Percentiles rank a stretch among this genome's conserved stretches.
Conservation (phyloP, 2,329 filamentous ascomycete species). For the Fusarium dlaminii region DNA sequence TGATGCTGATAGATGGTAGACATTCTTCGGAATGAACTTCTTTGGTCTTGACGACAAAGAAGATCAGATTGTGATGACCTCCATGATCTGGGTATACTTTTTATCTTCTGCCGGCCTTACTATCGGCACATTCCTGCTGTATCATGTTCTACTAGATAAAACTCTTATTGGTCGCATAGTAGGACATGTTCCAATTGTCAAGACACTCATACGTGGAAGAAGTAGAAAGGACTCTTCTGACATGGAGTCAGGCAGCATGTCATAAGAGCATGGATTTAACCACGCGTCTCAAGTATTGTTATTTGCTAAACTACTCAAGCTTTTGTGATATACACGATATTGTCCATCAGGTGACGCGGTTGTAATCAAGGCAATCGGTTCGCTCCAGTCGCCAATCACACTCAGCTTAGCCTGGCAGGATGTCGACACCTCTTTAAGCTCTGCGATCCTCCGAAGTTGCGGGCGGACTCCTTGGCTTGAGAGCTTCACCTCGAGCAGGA, state of each 20-base stretch:
- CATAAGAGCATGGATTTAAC: neutral
- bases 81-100: neutral
- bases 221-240: neutral
- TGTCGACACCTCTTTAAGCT: neutral
- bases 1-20: neutral
- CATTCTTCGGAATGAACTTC: neutral
- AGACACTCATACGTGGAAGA: neutral
- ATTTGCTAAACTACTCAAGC: neutral
- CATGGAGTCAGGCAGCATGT: neutral
- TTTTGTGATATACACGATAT: neutral
- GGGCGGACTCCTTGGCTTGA: rapidly evolving
- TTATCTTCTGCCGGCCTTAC: neutral
- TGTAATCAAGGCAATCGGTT: neutral
- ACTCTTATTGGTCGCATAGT: neutral
- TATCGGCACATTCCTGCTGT: neutral
- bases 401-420: neutral
- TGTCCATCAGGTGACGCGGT: neutral
- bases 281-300: neutral
- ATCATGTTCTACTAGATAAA: neutral
- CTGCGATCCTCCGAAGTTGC: neutral
- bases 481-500: neutral
- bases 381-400: neutral
- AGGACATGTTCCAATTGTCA: neutral
- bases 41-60: neutral
- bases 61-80: neutral